Base-by-base conservation (phyloP, 371 early-diverging fungal genomes). In the Apophysomyces elegans region DNA sequence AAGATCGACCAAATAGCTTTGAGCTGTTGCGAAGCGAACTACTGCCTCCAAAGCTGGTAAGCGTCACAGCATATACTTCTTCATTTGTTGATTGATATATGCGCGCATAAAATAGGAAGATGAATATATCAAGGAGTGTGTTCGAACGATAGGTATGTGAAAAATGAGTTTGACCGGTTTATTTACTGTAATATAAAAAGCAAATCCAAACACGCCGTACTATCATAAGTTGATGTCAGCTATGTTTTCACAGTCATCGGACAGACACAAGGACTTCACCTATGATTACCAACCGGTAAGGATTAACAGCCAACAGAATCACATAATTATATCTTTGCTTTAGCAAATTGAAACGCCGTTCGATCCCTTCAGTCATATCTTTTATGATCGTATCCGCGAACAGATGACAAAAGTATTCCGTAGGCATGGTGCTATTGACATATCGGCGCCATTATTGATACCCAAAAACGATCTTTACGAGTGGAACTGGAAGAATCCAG, bases 61-160 rank as follows among this genome's bases (percentile, higher is more conserved):
- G n/a, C 58, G 37, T 37, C 7, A 16, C 0, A 43, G 35, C 9
- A n/a, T 43, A 36, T 41, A 26, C 18, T 63, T 56, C 36, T 43
- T 35, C 62, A 41, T 38, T 18, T 37, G 16, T 13, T 18, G 7
- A 7, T n/a, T 47, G 43, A 37, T 7, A 5, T 50, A 50, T 21
- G n/a, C 1, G 6, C 9, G 16, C 7, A 8, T 18, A 9, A 21
- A 45, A 9, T 70, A 76, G 76, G 97, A 96, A 69, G 96, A 96
- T 73, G 96, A 95, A 73, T 92, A 95, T 68, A 86, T 97, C 62
- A 88, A 90, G 46, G 97, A 97, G 70, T 94, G 93, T 37, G 89
- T 98, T 13, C 86, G 95, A 14, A 92, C 92, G 13, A 93, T 97
- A 45, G 74, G 79, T 78, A 67, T n/a, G 54, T 1, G 2, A 50